Conservation (phyloP, 306 rosid species). For the Glycine tomentella region DNA sequence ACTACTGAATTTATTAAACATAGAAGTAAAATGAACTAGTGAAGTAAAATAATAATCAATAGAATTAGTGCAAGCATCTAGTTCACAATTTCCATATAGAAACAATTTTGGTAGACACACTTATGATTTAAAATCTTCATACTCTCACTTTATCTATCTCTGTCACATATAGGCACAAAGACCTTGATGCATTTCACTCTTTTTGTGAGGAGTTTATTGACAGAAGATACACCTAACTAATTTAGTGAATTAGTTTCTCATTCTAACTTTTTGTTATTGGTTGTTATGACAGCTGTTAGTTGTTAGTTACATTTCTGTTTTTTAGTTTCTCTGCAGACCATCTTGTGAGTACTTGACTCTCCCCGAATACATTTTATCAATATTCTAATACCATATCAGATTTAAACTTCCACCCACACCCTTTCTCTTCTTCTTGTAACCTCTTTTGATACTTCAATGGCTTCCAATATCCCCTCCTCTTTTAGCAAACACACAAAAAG, state of each 20-base stretch:
- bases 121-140: too few relatives aligned
- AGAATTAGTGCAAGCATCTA: neutral
- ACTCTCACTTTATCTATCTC: too few relatives aligned
- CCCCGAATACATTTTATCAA: neutral
- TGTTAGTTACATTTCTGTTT: too few relatives aligned
- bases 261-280: neutral
- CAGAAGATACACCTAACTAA: neutral
- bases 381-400: too few relatives aligned
- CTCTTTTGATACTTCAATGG: too few relatives aligned
- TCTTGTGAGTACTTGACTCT: neutral
- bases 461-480: too few relatives aligned
- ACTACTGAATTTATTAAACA: conserved; percentile 19
- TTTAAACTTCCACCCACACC: neutral
- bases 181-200: conserved; percentile 4
- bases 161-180: neutral
- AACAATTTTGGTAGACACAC: too few relatives aligned
- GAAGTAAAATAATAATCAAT: conserved; percentile 5
- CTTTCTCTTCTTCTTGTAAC: neutral
- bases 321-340: neutral
- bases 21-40: conserved; percentile 26
- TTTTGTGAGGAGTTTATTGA: neutral
- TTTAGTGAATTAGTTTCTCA: neutral
- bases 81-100: conserved; percentile 36
- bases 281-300: neutral
- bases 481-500: too few relatives aligned